Evolutionary conservation across 1,139 yeast species (phyloP), one percentile per base, ranked within the genome.

Genomic region (Trichomonascaceae sp.): DNA sequence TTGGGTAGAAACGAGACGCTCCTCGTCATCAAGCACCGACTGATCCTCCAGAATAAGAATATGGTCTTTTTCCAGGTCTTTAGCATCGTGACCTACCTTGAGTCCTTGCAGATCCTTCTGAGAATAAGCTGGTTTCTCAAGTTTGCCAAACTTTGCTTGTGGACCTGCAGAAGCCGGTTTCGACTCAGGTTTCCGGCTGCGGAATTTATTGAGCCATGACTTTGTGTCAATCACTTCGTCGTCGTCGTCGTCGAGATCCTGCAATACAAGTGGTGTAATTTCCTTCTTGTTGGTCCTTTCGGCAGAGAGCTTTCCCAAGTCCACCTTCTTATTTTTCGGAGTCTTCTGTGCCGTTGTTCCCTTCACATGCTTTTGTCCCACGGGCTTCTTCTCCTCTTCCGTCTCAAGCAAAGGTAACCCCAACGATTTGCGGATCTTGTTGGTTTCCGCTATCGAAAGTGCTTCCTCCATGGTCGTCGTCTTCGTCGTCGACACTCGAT

Each of bases 41-140:
- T 60, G 52, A 41, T 84, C 95, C 37, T 76, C 70, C 30, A 82
- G 57, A 0, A 89, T 80, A 35, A 84, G 57, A 2, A 80, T 62
- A 1, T 71, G 70, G 15, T 69, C 71, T n/a, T 60, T 61, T 5
- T 49, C 48, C n/a, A 64, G 39, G 4, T 46, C 51, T 2, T 50
- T 49, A n/a, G 73, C 47, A 16, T 69, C 73, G 48, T 74, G 80
- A 0, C 64, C 66, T 6, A 75, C 67, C 28, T 56, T 60, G 3
- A 70, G 38, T 1, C 69, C 70, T 4, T 50, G 47, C 14, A 61
- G 40, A 32, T 57, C 61, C 13, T 46, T 47, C 0, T 52, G 38
- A 3, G 50, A 40, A 17, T 47, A 51, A 17, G 17, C n/a, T 15
- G 25, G 18, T 31, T 31, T 35, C 4, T 4, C 4, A 13, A 5